phyloP scores from a whole-genome alignment of 805 yeast genomes.

The Zygosaccharomyces bisporus region DNA sequence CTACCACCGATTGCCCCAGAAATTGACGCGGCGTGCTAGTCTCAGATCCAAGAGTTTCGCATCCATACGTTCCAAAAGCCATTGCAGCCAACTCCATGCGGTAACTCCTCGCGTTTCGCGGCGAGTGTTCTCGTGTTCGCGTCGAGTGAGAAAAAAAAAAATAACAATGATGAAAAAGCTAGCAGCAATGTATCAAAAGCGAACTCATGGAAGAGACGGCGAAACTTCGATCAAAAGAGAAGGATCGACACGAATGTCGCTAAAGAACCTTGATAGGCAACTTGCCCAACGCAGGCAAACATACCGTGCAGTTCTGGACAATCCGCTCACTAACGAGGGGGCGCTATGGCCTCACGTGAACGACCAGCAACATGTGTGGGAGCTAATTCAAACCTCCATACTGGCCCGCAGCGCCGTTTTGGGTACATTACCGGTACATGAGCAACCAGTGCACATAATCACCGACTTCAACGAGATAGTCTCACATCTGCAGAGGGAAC shows the following conservation, averaged over 20 bases:
- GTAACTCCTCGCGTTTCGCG: conserved; percentile 8
- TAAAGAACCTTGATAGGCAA: conserved; percentile 47
- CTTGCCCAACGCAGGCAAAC: conserved; percentile 46
- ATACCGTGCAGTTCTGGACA: conserved; percentile 60
- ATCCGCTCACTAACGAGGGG: conserved; percentile 52
- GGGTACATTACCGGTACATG: conserved; percentile 13
- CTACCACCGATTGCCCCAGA: conserved; percentile 2
- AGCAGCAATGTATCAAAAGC: background rate
- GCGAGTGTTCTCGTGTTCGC: conserved; percentile 6
- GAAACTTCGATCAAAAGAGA: background rate
- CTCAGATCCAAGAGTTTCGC: background rate
- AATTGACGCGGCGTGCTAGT: background rate
- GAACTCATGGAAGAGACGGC: background rate
- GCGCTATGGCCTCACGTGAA: conserved; percentile 42
- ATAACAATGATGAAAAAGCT: background rate
- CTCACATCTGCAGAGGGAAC: conserved; percentile 29
- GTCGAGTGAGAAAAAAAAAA: conserved; percentile 6
- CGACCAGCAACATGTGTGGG: conserved; percentile 38
- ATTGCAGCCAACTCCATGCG: conserved; percentile 3
- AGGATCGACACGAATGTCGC: conserved; percentile 29
- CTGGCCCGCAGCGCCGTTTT: conserved; percentile 37
- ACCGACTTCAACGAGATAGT: conserved; percentile 51
- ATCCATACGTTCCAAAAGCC: background rate
- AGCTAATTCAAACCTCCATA: conserved; percentile 39
- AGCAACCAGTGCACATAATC: conserved; percentile 24